Percentiles rank a stretch among this genome's conserved stretches.
Conservation (phyloP, 345 rosid genomes). For the Physaria fendleri region DNA sequence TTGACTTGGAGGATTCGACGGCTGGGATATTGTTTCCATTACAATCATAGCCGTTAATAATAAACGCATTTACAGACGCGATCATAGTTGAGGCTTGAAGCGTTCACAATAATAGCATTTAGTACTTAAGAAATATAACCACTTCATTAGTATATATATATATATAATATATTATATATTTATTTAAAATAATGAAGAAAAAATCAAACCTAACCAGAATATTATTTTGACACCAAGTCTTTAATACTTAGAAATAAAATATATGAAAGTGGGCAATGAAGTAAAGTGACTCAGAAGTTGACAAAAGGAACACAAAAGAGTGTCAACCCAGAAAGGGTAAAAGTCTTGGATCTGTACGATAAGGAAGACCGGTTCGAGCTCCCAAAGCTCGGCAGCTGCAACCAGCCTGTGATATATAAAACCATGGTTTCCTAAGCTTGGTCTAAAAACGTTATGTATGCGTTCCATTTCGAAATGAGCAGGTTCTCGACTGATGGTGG, state of each 20-base stretch:
- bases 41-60: too few relatives aligned
- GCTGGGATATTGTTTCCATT: too few relatives aligned
- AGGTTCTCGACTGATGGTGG: background rate
- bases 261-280: conserved; percentile 15
- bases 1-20: too few relatives aligned
- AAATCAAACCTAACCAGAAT: conserved; percentile 14
- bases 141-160: too few relatives aligned
- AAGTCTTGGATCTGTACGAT: conserved; percentile 45
- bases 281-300: background rate
- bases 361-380: conserved; percentile 75
- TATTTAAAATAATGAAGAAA: background rate
- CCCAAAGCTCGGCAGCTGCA: conserved; percentile 69
- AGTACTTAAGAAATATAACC: too few relatives aligned
- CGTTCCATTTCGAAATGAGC: background rate
- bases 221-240: conserved; percentile 5
- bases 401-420: conserved; percentile 57
- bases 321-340: conserved; percentile 36
- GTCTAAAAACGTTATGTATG: background rate
- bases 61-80: too few relatives aligned
- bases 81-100: too few relatives aligned
- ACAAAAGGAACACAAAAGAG: conserved; percentile 12
- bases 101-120: too few relatives aligned
- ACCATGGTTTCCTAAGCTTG: background rate
- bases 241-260: background rate
- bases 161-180: too few relatives aligned